Percentiles rank a stretch among this genome's conserved stretches.
Conservation (phyloP, 169 alveolate genomes). For the Cryptosporidium felis region DNA sequence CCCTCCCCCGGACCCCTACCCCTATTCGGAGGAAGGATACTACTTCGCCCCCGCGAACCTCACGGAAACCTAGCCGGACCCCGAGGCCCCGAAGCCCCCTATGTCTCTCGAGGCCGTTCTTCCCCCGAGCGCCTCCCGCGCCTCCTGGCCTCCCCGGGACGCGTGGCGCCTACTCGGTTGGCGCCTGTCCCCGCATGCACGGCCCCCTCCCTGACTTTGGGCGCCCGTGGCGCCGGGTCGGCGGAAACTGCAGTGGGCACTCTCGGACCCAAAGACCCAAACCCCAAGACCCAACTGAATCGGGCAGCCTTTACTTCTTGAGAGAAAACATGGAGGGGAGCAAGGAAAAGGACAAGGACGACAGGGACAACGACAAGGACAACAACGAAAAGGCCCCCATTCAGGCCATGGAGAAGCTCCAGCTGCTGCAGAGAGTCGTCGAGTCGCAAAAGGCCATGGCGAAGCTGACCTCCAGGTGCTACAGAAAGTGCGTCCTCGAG, state of each 20-base stretch:
- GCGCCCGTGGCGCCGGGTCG: too few species aligned
- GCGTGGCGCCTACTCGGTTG: background rate
- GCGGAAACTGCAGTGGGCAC: too few species aligned
- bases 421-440: constrained; percentile 33
- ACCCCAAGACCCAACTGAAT: too few species aligned
- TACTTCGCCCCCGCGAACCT: background rate
- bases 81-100: background rate
- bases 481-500: constrained; percentile 25
- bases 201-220: too few species aligned
- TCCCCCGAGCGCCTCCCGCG: too few species aligned
- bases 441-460: constrained; percentile 71
- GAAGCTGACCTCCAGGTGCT: constrained; percentile 69
- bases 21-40: background rate
- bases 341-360: background rate
- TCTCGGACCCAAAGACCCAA: too few species aligned
- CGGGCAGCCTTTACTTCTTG: too few species aligned
- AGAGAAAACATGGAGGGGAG: too few species aligned
- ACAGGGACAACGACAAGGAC: background rate
- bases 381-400: background rate
- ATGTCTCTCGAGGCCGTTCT: background rate
- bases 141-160: background rate
- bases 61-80: too few species aligned
- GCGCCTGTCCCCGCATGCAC: too few species aligned
- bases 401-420: constrained; percentile 59
- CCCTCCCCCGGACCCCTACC: background rate